Percentiles rank a stretch among this genome's conserved stretches.
Evolutionary conservation across 2,329 filamentous ascomycete genomes (phyloP).

Genomic region (Claviceps arundinis): DNA sequence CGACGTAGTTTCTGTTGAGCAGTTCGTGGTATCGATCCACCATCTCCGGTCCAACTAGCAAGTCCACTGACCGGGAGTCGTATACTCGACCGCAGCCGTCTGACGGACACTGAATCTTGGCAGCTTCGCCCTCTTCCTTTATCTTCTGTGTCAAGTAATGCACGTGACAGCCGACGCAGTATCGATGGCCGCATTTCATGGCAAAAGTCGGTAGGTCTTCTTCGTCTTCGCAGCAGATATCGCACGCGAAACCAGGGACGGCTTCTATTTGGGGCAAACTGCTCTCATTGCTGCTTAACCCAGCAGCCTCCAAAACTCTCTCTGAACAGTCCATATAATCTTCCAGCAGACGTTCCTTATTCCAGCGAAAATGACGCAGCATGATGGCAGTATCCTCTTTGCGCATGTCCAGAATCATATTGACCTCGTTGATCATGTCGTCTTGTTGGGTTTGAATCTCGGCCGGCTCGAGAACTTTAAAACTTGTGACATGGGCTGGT

Average conservation of each 20-base stretch:
- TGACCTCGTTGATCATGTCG: conserved; percentile 76
- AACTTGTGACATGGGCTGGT: conserved; percentile 72
- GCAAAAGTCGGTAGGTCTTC: conserved; percentile 70
- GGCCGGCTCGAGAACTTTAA: conserved; percentile 62
- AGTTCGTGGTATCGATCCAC: conserved; percentile 63
- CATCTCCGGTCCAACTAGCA: conserved; percentile 51
- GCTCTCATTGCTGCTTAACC: conserved; percentile 54
- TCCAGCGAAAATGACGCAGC: conserved; percentile 83
- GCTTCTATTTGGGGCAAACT: conserved; percentile 54
- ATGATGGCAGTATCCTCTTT: conserved; percentile 86
- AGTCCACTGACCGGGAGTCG: conserved; percentile 73
- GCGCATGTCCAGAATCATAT: conserved; percentile 77
- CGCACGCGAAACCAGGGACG: conserved; percentile 70
- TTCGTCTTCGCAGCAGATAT: conserved; percentile 91
- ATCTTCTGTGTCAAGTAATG: conserved; percentile 92
- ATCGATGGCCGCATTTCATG: conserved; percentile 89
- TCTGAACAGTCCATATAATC: conserved; percentile 87
- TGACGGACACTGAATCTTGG: conserved; percentile 83
- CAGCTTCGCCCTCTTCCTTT: conserved; percentile 85
- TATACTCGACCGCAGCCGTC: conserved; percentile 82
- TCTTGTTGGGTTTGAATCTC: conserved; percentile 82
- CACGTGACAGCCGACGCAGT: conserved; percentile 82
- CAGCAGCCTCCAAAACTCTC: conserved; percentile 70
- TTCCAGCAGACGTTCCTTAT: conserved; percentile 88
- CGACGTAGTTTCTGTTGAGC: conserved; percentile 87